These are phyloP conservation scores for Ophiostoma ulmi DNA, from an alignment of 2,329 filamentous ascomycete genomes.

Conservation along the genomic window DNA sequence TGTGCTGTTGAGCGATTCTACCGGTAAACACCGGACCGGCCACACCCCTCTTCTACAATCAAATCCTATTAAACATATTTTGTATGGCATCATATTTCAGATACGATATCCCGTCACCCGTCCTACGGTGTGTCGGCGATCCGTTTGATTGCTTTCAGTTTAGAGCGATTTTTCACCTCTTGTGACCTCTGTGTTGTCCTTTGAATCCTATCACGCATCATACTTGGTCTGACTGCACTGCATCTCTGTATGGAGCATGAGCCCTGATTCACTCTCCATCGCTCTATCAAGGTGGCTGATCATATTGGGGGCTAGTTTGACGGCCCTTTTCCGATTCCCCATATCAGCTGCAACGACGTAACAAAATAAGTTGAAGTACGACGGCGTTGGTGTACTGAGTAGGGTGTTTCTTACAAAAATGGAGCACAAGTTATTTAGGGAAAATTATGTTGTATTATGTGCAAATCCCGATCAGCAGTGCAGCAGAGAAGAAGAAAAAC, in stretches of 20 bases:
- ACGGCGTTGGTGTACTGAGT: too few relatives aligned
- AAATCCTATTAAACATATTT: too few relatives aligned
- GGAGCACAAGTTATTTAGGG: background rate
- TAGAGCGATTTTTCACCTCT: too few relatives aligned
- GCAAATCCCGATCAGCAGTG: constrained; percentile 9
- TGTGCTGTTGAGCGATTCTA: background rate
- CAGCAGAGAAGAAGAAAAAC: background rate
- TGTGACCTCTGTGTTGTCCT: background rate
- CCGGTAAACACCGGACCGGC: background rate
- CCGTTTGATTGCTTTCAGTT: background rate
- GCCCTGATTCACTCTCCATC: background rate
- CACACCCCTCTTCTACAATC: background rate
- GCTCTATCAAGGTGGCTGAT: background rate
- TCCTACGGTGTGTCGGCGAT: background rate
- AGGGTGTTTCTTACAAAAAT: background rate
- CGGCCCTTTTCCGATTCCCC: background rate
- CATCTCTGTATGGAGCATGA: too few relatives aligned
- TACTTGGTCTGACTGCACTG: too few relatives aligned
- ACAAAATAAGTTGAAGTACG: too few relatives aligned
- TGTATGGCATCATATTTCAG: background rate
- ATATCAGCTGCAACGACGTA: background rate
- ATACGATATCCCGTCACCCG: background rate
- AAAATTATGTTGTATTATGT: background rate
- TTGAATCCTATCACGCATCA: background rate
- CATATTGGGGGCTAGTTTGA: background rate